Percentiles rank a stretch among this genome's conserved stretches.
phyloP scores from a whole-genome alignment of 352 stramenopile species.

The Pythium apleroticum region DNA sequence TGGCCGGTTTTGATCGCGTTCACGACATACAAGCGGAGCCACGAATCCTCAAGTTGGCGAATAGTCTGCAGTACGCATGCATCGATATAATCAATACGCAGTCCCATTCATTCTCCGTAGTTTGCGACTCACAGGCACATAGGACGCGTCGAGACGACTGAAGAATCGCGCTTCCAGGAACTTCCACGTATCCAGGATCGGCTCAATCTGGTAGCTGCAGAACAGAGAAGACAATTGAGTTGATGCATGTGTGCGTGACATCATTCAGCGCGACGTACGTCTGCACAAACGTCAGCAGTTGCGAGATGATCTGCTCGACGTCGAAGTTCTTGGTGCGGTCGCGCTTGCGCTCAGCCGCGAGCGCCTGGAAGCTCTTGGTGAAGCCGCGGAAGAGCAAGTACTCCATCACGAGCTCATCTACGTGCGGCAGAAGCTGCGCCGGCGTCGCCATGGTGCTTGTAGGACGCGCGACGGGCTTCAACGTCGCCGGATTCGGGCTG shows the following conservation, averaged over 20 bases:
- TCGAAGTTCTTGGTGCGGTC: slow-evolving; percentile 74
- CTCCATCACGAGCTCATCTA: slow-evolving; percentile 86
- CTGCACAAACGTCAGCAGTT: slow-evolving; percentile 63
- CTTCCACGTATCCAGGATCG: slow-evolving; percentile 77
- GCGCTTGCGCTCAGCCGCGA: slow-evolving; percentile 69
- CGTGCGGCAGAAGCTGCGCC: slow-evolving; percentile 56
- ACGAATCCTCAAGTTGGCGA: slow-evolving; percentile 60
- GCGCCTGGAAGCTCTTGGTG: slow-evolving; percentile 84
- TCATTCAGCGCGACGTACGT: slow-evolving; percentile 27
- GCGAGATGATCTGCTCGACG: slow-evolving; percentile 72
- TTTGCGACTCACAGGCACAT: slow-evolving; percentile 39
- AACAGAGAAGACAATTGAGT: neutral
- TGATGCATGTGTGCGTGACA: neutral
- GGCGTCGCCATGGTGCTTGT: slow-evolving; percentile 8
- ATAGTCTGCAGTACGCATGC: slow-evolving; percentile 42
- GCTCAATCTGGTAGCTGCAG: slow-evolving; percentile 70
- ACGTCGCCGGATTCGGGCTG: slow-evolving; percentile 1
- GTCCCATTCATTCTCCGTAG: neutral
- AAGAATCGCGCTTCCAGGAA: slow-evolving; percentile 83
- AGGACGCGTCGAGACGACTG: slow-evolving; percentile 74
- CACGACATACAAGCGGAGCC: slow-evolving; percentile 73
- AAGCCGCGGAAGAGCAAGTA: slow-evolving; percentile 86
- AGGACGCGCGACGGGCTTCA: slow-evolving; percentile 10
- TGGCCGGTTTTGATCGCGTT: slow-evolving; percentile 73
- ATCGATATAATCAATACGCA: neutral